Percentiles rank a stretch among this genome's conserved stretches.
Conservation (phyloP, 1,284 basidiomycete genomes). For the Ustilago bromivora region DNA sequence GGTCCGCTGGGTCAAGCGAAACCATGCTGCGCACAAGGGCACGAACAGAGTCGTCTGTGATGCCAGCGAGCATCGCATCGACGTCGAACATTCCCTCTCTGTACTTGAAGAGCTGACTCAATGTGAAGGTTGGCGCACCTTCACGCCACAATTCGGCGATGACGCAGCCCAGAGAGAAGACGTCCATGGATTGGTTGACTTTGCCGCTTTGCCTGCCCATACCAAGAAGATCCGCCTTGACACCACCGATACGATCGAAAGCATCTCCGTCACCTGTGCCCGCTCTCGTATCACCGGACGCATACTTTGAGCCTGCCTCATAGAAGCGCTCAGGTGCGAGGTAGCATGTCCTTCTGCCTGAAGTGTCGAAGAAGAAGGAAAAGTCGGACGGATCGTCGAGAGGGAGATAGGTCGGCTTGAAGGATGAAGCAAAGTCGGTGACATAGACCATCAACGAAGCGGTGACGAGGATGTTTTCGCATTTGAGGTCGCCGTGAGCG, state of each 20-base stretch:
- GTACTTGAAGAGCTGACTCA: conserved; percentile 96
- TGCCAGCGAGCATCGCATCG: conserved; percentile 79
- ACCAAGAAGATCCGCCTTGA: conserved; percentile 56
- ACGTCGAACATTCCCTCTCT: conserved; percentile 85
- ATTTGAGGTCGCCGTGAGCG: conserved; percentile 97
- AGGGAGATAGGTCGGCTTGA: conserved; percentile 95
- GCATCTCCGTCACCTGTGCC: conserved; percentile 1
- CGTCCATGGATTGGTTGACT: conserved; percentile 96
- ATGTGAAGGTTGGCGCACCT: conserved; percentile 90
- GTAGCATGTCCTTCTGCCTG: conserved; percentile 91
- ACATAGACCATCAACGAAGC: conserved; percentile 96
- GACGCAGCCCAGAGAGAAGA: conserved; percentile 95
- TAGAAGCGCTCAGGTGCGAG: conserved; percentile 97
- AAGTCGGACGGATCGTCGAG: conserved; percentile 98
- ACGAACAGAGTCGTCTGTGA: conserved; percentile 84
- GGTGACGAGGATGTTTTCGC: conserved; percentile 95
- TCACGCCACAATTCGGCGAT: conserved; percentile 96
- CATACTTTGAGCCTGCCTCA: conserved; percentile 77
- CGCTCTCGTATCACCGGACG: neutral
- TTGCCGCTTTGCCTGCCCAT: conserved; percentile 76
- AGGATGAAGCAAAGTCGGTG: conserved; percentile 91
- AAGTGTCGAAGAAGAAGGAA: conserved; percentile 97
- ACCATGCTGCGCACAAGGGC: conserved; percentile 88
- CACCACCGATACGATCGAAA: conserved; percentile 26
- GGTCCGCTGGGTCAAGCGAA: conserved; percentile 78